Conservation (phyloP, 345 rosid genomes). For the Salix exigua region DNA sequence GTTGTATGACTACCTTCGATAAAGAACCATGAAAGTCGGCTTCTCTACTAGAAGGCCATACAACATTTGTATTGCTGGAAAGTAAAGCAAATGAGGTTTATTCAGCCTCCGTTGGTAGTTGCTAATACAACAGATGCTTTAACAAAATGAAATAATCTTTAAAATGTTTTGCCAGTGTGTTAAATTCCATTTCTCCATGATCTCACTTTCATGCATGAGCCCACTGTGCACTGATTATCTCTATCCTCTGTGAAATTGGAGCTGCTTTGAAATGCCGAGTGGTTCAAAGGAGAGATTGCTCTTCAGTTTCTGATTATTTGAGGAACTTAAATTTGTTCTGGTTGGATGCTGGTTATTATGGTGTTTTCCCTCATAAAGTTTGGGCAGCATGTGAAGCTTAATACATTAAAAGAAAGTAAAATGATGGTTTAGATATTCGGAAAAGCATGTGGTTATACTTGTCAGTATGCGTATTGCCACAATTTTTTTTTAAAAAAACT, state of each 20-base stretch:
- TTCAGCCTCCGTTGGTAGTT: neutral
- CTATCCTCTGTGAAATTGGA: neutral
- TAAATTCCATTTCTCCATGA: neutral
- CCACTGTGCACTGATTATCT: neutral
- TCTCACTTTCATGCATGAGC: neutral
- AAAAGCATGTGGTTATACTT: neutral
- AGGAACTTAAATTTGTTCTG: neutral
- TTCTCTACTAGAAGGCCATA: slow-evolving; percentile 1
- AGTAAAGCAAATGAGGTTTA: neutral
- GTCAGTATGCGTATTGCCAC: neutral
- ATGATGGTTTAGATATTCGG: neutral
- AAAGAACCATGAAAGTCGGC: slow-evolving; percentile 1
- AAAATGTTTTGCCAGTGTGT: neutral
- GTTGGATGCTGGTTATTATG: neutral
- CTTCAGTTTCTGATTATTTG: neutral
- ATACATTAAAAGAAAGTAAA: neutral
- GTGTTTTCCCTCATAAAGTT: neutral
- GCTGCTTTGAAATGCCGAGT: neutral
- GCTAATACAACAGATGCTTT: neutral
- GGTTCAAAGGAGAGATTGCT: neutral
- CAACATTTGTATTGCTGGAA: neutral
- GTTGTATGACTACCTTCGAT: neutral
- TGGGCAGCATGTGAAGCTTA: neutral
- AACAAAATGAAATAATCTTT: neutral
- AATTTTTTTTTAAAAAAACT: neutral